Conservation (phyloP, 2,329 filamentous ascomycete genomes). For the Stagonosporopsis vannaccii region DNA sequence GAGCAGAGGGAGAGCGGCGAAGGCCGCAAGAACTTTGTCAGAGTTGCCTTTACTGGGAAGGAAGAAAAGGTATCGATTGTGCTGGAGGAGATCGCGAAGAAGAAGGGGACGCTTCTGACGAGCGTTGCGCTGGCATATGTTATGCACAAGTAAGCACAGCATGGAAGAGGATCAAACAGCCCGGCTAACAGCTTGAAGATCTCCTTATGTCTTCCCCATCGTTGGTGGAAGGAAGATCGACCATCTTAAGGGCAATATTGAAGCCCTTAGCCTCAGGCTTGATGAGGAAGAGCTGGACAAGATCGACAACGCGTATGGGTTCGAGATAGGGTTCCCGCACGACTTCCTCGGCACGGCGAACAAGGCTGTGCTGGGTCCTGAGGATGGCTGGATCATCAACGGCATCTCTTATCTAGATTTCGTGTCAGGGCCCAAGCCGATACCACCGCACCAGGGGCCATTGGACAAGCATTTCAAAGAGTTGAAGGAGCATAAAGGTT, state of each 20-base stretch:
- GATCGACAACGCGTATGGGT: slow-evolving; percentile 68
- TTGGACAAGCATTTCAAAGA: slow-evolving; percentile 30
- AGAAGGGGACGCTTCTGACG: slow-evolving; percentile 63
- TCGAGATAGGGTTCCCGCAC: slow-evolving; percentile 71
- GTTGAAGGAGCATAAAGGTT: neutral
- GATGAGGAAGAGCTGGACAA: slow-evolving; percentile 68
- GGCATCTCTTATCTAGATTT: slow-evolving; percentile 31
- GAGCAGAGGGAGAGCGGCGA: slow-evolving; percentile 22
- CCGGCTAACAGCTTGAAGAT: slow-evolving; percentile 31
- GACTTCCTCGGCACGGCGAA: slow-evolving; percentile 30
- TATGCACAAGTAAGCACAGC: slow-evolving; percentile 62
- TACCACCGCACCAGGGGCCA: slow-evolving; percentile 35
- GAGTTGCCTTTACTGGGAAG: slow-evolving; percentile 48
- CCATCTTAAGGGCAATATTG: slow-evolving; percentile 74
- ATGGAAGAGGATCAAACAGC: neutral
- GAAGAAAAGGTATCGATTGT: slow-evolving; percentile 62
- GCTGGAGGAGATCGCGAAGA: slow-evolving; percentile 66
- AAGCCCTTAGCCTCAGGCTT: slow-evolving; percentile 68
- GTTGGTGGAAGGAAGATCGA: slow-evolving; percentile 73
- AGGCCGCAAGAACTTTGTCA: slow-evolving; percentile 51
- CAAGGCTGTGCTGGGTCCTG: slow-evolving; percentile 31
- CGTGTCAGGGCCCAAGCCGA: slow-evolving; percentile 33
- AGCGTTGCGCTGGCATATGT: slow-evolving; percentile 75
- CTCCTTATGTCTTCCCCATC: slow-evolving; percentile 74
- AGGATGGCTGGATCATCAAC: slow-evolving; percentile 32